Percentiles rank a stretch among this genome's conserved stretches.
Conservation (phyloP, 208 protist species). For the Trypanosoma rangeli region DNA sequence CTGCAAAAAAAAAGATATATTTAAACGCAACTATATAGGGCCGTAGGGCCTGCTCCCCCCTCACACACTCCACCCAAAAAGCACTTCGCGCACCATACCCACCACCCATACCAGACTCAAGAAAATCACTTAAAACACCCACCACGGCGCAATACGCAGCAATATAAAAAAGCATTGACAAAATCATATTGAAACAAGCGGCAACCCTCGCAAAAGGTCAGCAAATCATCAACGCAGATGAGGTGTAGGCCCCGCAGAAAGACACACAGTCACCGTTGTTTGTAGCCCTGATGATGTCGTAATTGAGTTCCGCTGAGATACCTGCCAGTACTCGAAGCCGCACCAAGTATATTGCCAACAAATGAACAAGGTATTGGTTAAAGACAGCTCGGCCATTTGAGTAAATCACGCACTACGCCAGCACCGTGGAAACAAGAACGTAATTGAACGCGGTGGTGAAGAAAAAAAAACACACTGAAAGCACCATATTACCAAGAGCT, state of each 20-base stretch:
- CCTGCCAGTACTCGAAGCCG: slow-evolving; percentile 20
- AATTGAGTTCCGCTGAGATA: slow-evolving; percentile 1
- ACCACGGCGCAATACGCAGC: slow-evolving; percentile 3
- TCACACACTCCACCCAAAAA: not conserved
- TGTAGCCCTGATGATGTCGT: slow-evolving; percentile 19
- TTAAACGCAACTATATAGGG: not conserved
- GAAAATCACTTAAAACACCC: slow-evolving; percentile 4
- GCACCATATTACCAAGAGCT: slow-evolving; percentile 9
- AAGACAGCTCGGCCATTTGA: not conserved
- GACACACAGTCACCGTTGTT: slow-evolving; percentile 5
- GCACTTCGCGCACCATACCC: not conserved
- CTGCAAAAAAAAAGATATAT: not conserved
- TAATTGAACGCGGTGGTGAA: slow-evolving; percentile 23
- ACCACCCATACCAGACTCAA: not conserved
- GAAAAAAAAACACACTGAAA: slow-evolving; percentile 27
- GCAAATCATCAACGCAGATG: slow-evolving; percentile 15
- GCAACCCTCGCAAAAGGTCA: slow-evolving; percentile 16
- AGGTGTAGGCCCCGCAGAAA: slow-evolving; percentile 3
- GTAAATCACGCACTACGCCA: slow-evolving; percentile 11
- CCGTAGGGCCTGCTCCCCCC: not conserved
- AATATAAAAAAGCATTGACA: slow-evolving; percentile 12
- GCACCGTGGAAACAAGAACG: slow-evolving; percentile 23
- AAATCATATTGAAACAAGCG: slow-evolving; percentile 7
- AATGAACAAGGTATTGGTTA: not conserved
- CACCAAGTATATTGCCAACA: slow-evolving; percentile 9